Conservation (phyloP, 2,329 filamentous ascomycete genomes). For the Ilyonectria destructans region DNA sequence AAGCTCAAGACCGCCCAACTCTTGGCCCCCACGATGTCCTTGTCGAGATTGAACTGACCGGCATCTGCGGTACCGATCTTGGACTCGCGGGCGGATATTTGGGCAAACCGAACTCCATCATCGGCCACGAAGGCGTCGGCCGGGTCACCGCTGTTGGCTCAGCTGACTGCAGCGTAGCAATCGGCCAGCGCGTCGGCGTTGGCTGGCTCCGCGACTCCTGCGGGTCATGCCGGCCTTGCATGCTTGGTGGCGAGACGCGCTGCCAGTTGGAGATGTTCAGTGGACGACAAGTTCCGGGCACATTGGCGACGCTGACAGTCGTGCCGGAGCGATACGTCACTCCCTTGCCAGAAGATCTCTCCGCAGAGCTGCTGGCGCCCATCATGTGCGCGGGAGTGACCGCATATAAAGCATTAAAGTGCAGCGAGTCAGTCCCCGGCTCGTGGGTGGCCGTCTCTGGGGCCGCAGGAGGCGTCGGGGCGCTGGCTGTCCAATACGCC, state of each 20-base stretch:
- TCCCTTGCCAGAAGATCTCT: conserved; percentile 10
- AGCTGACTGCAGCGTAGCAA: conserved; percentile 46
- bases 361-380: conserved; percentile 8
- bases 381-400: conserved; percentile 28
- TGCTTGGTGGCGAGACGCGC: conserved; percentile 20
- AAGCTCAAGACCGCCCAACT: conserved; percentile 21
- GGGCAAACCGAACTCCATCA: conserved; percentile 53
- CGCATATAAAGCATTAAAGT: conserved; percentile 30
- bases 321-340: conserved; percentile 24
- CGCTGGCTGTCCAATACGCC: conserved; percentile 23
- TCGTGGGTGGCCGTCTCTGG: conserved; percentile 27
- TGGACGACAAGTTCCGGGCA: conserved; percentile 14
- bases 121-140: conserved; percentile 65
- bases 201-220: conserved; percentile 51
- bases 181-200: conserved; percentile 58
- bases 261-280: conserved; percentile 13
- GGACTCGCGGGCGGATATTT: conserved; percentile 57
- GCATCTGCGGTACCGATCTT: conserved; percentile 59
- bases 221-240: conserved; percentile 17
- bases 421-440: conserved; percentile 16
- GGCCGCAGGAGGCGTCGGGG: conserved; percentile 23
- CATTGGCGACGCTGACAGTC: conserved; percentile 16
- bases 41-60: conserved; percentile 54
- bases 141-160: conserved; percentile 56
- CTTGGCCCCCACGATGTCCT: conserved; percentile 51